Conservation (phyloP, 352 stramenopile genomes). For the Lagenidium giganteum region DNA sequence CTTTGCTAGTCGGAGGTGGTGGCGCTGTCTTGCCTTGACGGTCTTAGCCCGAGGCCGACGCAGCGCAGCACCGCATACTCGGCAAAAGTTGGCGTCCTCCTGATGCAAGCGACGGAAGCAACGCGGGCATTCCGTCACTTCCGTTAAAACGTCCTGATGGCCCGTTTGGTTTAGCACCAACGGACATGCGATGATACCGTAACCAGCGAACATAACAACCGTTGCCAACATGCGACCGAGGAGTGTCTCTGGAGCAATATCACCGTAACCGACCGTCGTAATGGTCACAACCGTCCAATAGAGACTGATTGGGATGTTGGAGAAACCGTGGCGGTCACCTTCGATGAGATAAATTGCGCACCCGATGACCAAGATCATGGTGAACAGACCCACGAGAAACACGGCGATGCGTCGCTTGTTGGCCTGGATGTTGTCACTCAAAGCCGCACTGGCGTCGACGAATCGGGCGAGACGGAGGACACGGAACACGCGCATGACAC, state of each 20-base stretch:
- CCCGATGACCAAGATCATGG: slow-evolving; percentile 74
- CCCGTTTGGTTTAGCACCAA: slow-evolving; percentile 66
- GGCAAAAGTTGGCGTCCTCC: slow-evolving; percentile 74
- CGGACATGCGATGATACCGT: slow-evolving; percentile 81
- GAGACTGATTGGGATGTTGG: slow-evolving; percentile 83
- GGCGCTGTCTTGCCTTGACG: slow-evolving; percentile 53
- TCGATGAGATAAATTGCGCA: slow-evolving; percentile 84
- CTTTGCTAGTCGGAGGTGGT: slow-evolving; percentile 56
- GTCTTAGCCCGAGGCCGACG: slow-evolving; percentile 51
- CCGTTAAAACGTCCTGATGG: slow-evolving; percentile 40
- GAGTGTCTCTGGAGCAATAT: slow-evolving; percentile 80
- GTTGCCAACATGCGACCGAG: slow-evolving; percentile 75
- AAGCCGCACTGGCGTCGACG: slow-evolving; percentile 57
- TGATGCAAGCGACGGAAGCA: slow-evolving; percentile 77
- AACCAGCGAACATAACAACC: slow-evolving; percentile 83
- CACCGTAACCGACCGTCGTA: slow-evolving; percentile 83
- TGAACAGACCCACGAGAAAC: slow-evolving; percentile 71
- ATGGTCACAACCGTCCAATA: slow-evolving; percentile 88
- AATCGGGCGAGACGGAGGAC: slow-evolving; percentile 69
- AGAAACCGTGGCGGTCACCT: slow-evolving; percentile 59
- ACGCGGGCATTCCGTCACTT: slow-evolving; percentile 56
- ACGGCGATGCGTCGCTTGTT: slow-evolving; percentile 77
- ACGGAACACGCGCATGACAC: slow-evolving; percentile 76
- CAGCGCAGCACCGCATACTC: slow-evolving; percentile 54
- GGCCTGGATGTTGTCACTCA: slow-evolving; percentile 74